phyloP scores from a whole-genome alignment of 1,284 basidiomycete genomes.

The Grifola frondosa region DNA sequence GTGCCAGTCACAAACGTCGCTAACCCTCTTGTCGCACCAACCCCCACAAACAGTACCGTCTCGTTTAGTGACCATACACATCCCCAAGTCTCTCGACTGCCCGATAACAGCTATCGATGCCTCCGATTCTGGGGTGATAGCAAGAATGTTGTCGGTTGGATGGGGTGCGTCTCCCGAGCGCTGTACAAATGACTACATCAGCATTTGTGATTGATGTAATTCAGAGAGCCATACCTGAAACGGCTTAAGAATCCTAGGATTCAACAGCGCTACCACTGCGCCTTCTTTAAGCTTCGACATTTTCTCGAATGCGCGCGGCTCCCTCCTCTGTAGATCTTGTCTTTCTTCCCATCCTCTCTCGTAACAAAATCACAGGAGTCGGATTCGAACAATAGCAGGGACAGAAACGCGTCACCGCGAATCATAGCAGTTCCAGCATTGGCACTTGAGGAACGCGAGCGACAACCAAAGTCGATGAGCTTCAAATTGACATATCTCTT shows the following conservation, averaged over 20 bases:
- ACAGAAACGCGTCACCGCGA: constrained; percentile 81
- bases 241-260: constrained; percentile 85
- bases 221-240: constrained; percentile 58
- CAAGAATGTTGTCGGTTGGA: constrained; percentile 79
- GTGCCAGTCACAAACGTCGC: constrained; percentile 89
- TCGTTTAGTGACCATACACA: constrained; percentile 73
- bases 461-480: constrained; percentile 78
- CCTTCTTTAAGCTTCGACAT: constrained; percentile 86
- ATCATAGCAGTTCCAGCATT: constrained; percentile 55
- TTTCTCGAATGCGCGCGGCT: constrained; percentile 91
- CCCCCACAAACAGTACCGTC: constrained; percentile 81
- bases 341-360: constrained; percentile 46
- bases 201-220: not conserved
- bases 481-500: constrained; percentile 89
- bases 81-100: constrained; percentile 80
- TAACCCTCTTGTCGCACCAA: constrained; percentile 86
- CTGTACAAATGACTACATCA: constrained; percentile 31
- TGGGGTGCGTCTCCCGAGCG: constrained; percentile 61
- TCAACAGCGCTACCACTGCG: constrained; percentile 86
- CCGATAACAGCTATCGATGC: constrained; percentile 85
- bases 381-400: constrained; percentile 86
- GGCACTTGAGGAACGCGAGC: constrained; percentile 47
- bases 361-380: constrained; percentile 62
- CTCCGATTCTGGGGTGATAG: constrained; percentile 82
- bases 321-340: constrained; percentile 80